Evolutionary conservation across 805 yeast species (phyloP), one percentile per base, ranked within the genome.

Genomic region (Hanseniaspora clermontiae): DNA sequence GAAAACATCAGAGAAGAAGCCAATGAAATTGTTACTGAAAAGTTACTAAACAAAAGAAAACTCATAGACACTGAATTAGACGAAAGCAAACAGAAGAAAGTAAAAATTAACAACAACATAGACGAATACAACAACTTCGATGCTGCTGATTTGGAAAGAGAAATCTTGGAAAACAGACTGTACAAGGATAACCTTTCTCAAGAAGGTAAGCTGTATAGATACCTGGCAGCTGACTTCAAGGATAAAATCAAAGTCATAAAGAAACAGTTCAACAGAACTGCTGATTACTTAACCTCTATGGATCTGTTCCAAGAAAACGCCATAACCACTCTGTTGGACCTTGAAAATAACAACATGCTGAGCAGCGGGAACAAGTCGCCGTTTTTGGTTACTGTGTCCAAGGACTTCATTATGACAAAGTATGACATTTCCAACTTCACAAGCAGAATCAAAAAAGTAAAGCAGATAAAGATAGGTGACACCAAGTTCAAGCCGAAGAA

Each of bases 131-230:
- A 68, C 51, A 81, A 77, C 51, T 90, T 87, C 63, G 95, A 89
- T 72, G 97, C 98, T 10, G 80, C 82, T 61, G 97, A 93, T 62
- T 70, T 91, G 62, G 98, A 91, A 69, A 78, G 83, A 58, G 97
- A 93, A 63, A 83, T 86, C 62, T 76, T 93, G 51, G 79, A 89
- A 5, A 76, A 85, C 37, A 77, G 98, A 63, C 75, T 93, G 62
- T 85, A 81, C 64, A 80, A 80, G 61, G 97, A 93, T 66, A 95
- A 87, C 47, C 95, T 95, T 1, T 96, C 89, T 68, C 81, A 81
- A 57, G 84, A 84, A 65, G 97, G 98, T 38, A 80, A 80, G 61
- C 79, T 90, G 15, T 91, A 84, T 69, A 80, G 84, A 65, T 80
- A 76, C 62, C 69, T 81, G 59, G 87, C 80, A 2, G 81, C 77